phyloP scores from a whole-genome alignment of 805 yeast genomes.

The Naumovozyma baii region DNA sequence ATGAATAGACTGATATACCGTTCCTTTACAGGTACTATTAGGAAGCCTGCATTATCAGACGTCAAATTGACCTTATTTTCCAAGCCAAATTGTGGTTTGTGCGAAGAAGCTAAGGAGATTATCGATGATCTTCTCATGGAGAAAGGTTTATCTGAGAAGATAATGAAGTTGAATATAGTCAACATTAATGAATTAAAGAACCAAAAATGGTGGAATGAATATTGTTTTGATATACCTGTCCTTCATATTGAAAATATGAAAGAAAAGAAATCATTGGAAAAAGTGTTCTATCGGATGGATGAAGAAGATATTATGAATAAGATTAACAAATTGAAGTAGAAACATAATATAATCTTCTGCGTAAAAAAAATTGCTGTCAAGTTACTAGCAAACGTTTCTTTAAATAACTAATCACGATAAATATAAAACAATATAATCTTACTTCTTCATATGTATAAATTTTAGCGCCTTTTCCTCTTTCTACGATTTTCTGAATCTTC shows the following conservation, averaged over 20 bases:
- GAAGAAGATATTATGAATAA: constrained; percentile 12
- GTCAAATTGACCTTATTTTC: constrained; percentile 49
- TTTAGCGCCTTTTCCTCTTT: neutral
- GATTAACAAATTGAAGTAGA: neutral
- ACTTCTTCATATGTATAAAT: too few species aligned
- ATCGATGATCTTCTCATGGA: constrained; percentile 33
- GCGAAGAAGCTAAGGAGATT: constrained; percentile 52
- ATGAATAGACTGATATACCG: too few species aligned
- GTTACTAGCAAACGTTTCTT: too few species aligned
- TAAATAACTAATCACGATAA: too few species aligned
- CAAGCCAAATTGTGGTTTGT: constrained; percentile 58
- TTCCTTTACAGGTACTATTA: neutral
- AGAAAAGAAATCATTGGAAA: constrained; percentile 38
- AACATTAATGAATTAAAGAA: constrained; percentile 56
- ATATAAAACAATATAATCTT: too few species aligned
- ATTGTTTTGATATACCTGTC: constrained; percentile 74
- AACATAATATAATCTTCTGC: too few species aligned
- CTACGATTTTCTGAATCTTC: constrained; percentile 11
- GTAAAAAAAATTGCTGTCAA: too few species aligned
- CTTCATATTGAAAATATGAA: constrained; percentile 46
- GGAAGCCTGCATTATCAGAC: neutral
- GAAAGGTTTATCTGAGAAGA: constrained; percentile 20
- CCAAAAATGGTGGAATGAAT: constrained; percentile 57
- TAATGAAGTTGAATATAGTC: constrained; percentile 32
- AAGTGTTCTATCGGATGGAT: constrained; percentile 60